Base-by-base conservation (phyloP, 257 asterid species). In the Phtheirospermum japonicum region DNA sequence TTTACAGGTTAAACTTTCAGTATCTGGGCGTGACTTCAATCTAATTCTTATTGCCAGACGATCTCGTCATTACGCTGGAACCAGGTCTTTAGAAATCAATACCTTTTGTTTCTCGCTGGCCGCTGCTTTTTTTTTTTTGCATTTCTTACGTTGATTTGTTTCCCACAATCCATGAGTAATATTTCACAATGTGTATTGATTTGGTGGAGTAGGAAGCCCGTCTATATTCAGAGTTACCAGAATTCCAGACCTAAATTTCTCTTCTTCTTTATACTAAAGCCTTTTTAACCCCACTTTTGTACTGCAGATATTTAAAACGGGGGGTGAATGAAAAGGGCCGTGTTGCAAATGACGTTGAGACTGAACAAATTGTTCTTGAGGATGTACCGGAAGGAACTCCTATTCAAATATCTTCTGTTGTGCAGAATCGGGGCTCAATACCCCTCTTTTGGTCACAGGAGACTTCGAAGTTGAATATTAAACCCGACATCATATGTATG, bases 371-470 rank as follows among this genome's bases (percentile, higher is more conserved):
- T 74, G 88, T 93, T 76, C 74, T 75, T 50, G 94, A 89, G 79
- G 82, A 82, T 73, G 79, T 76, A 65, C 71, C 68, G 2, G 85
- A 74, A 68, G 88, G 92, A 66, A 66, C 58, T 52, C 77, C 83
- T 2, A 33, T 75, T 33, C 89, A 81, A 56, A 77, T 93, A 68
- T 89, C 94, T 33, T 90, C 99, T 34, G 79, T 87, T 57, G 96
- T 93, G 73, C 99, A 93, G 75, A 80, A 79, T 66, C 82, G 99
- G 67, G 99, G 99, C 23, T 93, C 99, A 13, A 87, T 93, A 74
- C 99, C 99, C 36, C 96, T 93, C 49, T 93, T 89, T 73, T 93
- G 99, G 99, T 89, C 96, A 2, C 99, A 89, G 66, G 99, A 93
- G 72, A 87, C 94, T 43, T 87, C 99, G 17, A 76, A 89, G 59